Conservation (phyloP, 306 rosid species). For the Alnus rubra region DNA sequence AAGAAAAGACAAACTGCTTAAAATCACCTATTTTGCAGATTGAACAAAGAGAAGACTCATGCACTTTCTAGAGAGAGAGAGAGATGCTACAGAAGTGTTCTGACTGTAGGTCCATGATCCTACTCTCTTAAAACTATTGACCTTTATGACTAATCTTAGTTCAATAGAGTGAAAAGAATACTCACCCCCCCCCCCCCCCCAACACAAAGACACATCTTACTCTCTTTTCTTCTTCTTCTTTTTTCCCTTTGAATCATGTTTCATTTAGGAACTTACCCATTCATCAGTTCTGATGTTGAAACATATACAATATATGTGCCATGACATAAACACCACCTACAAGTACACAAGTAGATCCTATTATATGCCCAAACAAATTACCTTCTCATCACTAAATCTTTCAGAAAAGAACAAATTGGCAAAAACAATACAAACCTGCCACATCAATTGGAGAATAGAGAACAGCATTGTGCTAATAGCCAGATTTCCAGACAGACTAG, state of each 20-base stretch:
- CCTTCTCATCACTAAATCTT: neutral
- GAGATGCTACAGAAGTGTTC: no score
- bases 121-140: no score
- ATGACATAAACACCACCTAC: constrained; percentile 38
- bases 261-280: constrained; percentile 45
- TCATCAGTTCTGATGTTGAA: constrained; percentile 54
- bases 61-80: neutral
- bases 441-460: constrained; percentile 38
- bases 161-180: no score
- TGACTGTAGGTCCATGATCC: no score
- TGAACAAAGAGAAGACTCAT: neutral
- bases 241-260: neutral
- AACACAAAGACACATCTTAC: no score
- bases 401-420: neutral
- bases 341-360: neutral
- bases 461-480: constrained; percentile 43
- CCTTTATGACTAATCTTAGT: no score
- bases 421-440: constrained; percentile 42
- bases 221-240: neutral
- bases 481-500: constrained; percentile 33
- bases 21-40: neutral
- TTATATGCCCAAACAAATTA: constrained; percentile 1
- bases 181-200: no score
- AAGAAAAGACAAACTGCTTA: neutral
- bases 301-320: constrained; percentile 51